A percentile compares a stretch with the other conserved stretches of the same genome.
phyloP scores from a whole-genome alignment of 2,329 filamentous ascomycete species.

The Stagonosporopsis cucurbitacearum region DNA sequence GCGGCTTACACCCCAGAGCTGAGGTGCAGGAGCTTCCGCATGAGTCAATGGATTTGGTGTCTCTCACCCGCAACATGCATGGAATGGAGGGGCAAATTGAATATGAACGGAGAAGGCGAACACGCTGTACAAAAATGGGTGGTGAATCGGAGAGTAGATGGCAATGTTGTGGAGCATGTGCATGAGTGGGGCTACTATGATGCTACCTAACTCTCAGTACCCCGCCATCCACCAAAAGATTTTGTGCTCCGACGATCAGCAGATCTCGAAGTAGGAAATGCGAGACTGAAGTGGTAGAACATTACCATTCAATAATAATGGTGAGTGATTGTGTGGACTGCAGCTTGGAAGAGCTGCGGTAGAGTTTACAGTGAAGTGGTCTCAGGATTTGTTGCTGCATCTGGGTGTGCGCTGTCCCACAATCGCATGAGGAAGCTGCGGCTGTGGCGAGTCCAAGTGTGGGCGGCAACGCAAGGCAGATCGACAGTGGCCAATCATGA shows the following conservation, averaged over 20 bases:
- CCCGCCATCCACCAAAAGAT: conserved; percentile 11
- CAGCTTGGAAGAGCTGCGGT: background rate
- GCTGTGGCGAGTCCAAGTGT: conserved; percentile 28
- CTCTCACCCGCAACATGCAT: background rate
- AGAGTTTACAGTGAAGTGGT: background rate
- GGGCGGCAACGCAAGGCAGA: conserved; percentile 26
- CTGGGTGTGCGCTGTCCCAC: conserved; percentile 5
- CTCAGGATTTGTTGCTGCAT: conserved; percentile 6
- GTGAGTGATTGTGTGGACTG: background rate
- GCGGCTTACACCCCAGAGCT: conserved; percentile 5
- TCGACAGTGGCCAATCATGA: conserved; percentile 22
- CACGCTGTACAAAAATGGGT: conserved; percentile 9
- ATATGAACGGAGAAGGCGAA: background rate
- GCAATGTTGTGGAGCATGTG: conserved; percentile 5
- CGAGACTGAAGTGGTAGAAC: background rate
- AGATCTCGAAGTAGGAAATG: background rate
- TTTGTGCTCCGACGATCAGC: background rate
- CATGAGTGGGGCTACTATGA: conserved; percentile 4
- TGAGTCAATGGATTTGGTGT: background rate
- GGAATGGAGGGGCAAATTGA: background rate
- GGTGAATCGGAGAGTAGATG: conserved; percentile 5
- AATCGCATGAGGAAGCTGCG: conserved; percentile 32
- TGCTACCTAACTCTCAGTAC: conserved; percentile 3
- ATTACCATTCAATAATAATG: background rate
- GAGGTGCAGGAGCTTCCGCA: background rate